Percentiles rank a stretch among this genome's conserved stretches.
These are phyloP conservation scores for Dissophora ornata DNA, from an alignment of 192 early-diverging fungal genomes.

Conservation along the genomic window DNA sequence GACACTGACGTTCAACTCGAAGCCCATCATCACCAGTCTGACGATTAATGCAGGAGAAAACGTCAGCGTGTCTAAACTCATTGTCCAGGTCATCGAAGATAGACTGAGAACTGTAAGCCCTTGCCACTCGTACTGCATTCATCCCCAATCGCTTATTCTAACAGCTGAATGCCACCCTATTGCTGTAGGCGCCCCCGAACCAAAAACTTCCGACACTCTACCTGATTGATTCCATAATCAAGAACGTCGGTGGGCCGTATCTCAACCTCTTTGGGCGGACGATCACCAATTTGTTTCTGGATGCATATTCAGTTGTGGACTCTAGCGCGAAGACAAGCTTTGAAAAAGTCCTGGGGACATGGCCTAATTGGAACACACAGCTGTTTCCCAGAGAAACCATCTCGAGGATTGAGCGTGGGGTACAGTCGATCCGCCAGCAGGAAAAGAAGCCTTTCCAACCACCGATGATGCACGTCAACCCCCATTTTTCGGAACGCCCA, in stretches of 20 bases:
- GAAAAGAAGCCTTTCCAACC: slow-evolving; percentile 28
- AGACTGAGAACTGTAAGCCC: slow-evolving; percentile 63
- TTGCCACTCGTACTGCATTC: too few species aligned
- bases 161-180: background rate
- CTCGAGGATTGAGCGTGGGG: slow-evolving; percentile 60
- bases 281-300: slow-evolving; percentile 78
- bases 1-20: slow-evolving; percentile 92
- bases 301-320: slow-evolving; percentile 80
- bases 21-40: slow-evolving; percentile 92
- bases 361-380: slow-evolving; percentile 72
- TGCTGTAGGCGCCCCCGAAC: slow-evolving; percentile 68
- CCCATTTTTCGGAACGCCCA: slow-evolving; percentile 49
- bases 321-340: slow-evolving; percentile 73
- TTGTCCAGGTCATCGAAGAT: slow-evolving; percentile 82
- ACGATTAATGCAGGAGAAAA: slow-evolving; percentile 88
- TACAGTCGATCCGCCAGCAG: slow-evolving; percentile 55
- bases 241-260: slow-evolving; percentile 90
- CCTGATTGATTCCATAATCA: slow-evolving; percentile 95
- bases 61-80: slow-evolving; percentile 68
- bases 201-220: slow-evolving; percentile 92
- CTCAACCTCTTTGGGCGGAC: slow-evolving; percentile 75
- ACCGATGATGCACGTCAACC: slow-evolving; percentile 67
- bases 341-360: slow-evolving; percentile 82
- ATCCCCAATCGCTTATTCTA: background rate
- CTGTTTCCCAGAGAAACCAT: slow-evolving; percentile 70